Evolutionary conservation across 2,329 filamentous ascomycete genomes (phyloP).

Genomic region (Penicillium verrucosum): DNA sequence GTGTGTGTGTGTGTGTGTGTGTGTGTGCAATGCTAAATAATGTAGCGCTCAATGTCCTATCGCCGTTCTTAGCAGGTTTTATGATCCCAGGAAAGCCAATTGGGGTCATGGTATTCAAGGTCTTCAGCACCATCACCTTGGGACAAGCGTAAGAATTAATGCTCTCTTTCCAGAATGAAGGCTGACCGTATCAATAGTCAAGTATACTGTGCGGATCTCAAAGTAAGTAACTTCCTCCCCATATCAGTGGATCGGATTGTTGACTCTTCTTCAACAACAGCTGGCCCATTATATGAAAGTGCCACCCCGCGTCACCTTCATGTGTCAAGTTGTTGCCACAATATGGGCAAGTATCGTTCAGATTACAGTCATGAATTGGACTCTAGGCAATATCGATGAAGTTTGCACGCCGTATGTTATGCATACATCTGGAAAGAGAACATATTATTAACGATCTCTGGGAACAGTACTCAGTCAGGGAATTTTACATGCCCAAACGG

Average conservation of each 20-base stretch:
- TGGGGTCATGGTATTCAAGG: conserved; percentile 28
- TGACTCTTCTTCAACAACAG: conserved; percentile 6
- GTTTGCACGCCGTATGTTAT: conserved; percentile 39
- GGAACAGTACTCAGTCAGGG: conserved; percentile 41
- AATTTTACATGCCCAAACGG: conserved; percentile 57
- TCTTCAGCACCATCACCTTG: conserved; percentile 27
- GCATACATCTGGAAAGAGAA: not conserved
- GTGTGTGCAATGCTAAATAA: not conserved
- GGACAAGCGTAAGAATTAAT: conserved; percentile 21
- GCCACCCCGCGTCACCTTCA: conserved; percentile 48
- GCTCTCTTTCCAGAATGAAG: not conserved
- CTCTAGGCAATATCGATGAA: conserved; percentile 42
- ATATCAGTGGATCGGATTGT: not conserved
- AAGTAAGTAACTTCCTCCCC: conserved; percentile 1
- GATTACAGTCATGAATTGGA: conserved; percentile 48
- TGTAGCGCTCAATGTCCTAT: conserved; percentile 25
- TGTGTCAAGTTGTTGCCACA: conserved; percentile 48
- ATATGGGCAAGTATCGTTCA: conserved; percentile 47
- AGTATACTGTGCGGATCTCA: conserved; percentile 17
- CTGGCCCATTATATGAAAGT: conserved; percentile 31
- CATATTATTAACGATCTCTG: not conserved
- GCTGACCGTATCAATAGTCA: conserved; percentile 9
- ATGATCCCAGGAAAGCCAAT: conserved; percentile 27
- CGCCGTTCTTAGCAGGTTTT: conserved; percentile 25
- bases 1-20: too few relatives aligned